These are phyloP conservation scores for Cenchrus purpureus DNA, from an alignment of 176 grass and related monocot species.

Conservation along the genomic window DNA sequence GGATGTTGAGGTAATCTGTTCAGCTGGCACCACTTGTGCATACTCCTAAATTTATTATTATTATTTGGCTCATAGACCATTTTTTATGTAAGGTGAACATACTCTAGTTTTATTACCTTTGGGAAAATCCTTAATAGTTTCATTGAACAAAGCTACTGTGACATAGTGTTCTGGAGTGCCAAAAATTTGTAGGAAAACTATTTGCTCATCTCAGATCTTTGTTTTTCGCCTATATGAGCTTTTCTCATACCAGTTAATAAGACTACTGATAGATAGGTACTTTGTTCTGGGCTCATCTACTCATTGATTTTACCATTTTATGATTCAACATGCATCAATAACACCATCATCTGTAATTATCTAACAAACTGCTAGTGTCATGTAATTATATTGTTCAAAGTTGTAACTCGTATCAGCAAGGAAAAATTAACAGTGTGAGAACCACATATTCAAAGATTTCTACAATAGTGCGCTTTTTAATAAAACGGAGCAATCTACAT, in stretches of 20 bases:
- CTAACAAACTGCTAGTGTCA: not conserved
- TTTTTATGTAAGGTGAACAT: conserved; percentile 19
- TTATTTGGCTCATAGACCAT: conserved; percentile 7
- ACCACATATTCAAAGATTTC: not conserved
- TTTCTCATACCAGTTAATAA: conserved; percentile 1
- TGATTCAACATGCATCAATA: not conserved
- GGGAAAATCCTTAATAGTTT: conserved; percentile 17
- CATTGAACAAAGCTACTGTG: not conserved
- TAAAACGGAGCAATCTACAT: not conserved
- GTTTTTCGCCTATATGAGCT: not conserved
- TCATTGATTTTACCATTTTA: conserved; percentile 11
- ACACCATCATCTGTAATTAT: not conserved
- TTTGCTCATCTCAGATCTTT: conserved; percentile 4
- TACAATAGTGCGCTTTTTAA: not conserved
- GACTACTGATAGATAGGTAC: conserved; percentile 12
- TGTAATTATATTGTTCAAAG: not conserved
- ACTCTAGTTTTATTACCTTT: conserved; percentile 9
- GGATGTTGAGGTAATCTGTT: conserved; percentile 80
- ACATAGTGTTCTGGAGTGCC: conserved; percentile 11
- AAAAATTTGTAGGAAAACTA: conserved; percentile 2
- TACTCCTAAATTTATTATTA: conserved; percentile 8
- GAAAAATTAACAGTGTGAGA: conserved; percentile 8
- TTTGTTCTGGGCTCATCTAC: conserved; percentile 10
- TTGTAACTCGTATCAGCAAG: not conserved
- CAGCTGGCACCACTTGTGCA: not conserved